Base-by-base conservation (phyloP, 2,329 filamentous ascomycete genomes). In the Alternaria rosae region DNA sequence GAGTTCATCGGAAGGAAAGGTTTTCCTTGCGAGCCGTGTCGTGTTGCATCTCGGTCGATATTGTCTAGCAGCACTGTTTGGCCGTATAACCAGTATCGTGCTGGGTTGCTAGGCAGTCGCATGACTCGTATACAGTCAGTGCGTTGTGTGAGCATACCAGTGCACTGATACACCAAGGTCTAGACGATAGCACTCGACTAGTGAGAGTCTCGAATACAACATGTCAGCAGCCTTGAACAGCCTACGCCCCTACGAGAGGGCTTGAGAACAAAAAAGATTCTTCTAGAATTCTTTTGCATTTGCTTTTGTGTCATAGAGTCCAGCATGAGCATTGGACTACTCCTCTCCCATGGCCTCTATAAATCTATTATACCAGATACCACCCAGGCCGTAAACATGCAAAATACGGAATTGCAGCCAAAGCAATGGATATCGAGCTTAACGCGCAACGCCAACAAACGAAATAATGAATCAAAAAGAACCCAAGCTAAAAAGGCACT, bases 1-100 rank as follows among this genome's bases (percentile, higher is more conserved):
- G 35, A 42, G 43, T 55, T 57, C 35, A 21, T 56, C 60, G 60
- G 61, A 55, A 12, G 48, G 20, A 35, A 30, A 25, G 28, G 28
- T 35, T 35, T 51, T 21, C 15, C 47, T 23, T 21, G n/a, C 20
- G 30, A 21, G 30, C 21, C 30, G 47, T 38, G 47, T 51, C 47
- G 15, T 51, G 28, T 51, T 57, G 42, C 43, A 47, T 23, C 21
- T 48, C 25, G 23, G 25, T 6, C 26, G 26, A 35, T 23, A 43
- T 6, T 26, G n/a, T 43, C 25, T 47, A 35, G 53, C 53, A 51
- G 30, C 47, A 6, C 21, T 51, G 13, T 51, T 23, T 51, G 5
- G 20, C 35, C 47, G 47, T 51, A 20, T 51, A 51, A 8, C 17
- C 13, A 15, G 30, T 23, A n/a, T 51, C 47, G 13, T 35, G 47